These are phyloP conservation scores for Backusella westeae DNA, from an alignment of 192 early-diverging fungal genomes.

Conservation along the genomic window DNA sequence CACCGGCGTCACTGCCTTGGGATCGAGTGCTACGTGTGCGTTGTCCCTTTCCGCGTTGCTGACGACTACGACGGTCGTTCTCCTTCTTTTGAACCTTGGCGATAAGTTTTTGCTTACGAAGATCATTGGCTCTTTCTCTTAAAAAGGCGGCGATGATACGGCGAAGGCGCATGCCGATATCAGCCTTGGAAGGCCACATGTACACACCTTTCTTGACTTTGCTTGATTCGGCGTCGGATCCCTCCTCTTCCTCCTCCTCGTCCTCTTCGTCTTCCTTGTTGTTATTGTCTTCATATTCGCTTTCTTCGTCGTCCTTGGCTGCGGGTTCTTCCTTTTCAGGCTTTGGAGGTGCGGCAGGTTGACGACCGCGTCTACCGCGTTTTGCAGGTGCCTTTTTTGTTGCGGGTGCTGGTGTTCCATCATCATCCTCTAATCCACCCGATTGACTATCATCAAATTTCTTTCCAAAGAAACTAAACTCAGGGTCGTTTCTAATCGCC, in stretches of 20 bases:
- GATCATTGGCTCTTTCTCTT: conserved; percentile 47
- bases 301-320: not conserved
- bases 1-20: conserved; percentile 21
- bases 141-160: conserved; percentile 54
- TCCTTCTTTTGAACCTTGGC: conserved; percentile 44
- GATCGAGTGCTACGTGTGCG: conserved; percentile 34
- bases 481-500: conserved; percentile 48
- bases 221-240: not conserved
- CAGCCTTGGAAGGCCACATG: conserved; percentile 59
- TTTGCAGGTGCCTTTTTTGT: not conserved
- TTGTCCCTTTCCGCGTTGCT: conserved; percentile 33
- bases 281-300: not conserved
- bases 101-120: conserved; percentile 31
- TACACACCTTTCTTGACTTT: conserved; percentile 24
- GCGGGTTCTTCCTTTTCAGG: not conserved
- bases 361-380: not conserved
- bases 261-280: not conserved
- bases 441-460: conserved; percentile 44
- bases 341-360: not conserved
- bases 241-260: not conserved
- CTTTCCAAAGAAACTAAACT: conserved; percentile 52
- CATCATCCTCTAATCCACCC: conserved; percentile 35
- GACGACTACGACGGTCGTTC: conserved; percentile 32
- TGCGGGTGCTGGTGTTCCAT: not conserved
- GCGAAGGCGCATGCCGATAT: conserved; percentile 56